Percentiles rank a stretch among this genome's conserved stretches.
These are phyloP conservation scores for Geranium incanum DNA, from an alignment of 441 rosid genomes.

Conservation along the genomic window DNA sequence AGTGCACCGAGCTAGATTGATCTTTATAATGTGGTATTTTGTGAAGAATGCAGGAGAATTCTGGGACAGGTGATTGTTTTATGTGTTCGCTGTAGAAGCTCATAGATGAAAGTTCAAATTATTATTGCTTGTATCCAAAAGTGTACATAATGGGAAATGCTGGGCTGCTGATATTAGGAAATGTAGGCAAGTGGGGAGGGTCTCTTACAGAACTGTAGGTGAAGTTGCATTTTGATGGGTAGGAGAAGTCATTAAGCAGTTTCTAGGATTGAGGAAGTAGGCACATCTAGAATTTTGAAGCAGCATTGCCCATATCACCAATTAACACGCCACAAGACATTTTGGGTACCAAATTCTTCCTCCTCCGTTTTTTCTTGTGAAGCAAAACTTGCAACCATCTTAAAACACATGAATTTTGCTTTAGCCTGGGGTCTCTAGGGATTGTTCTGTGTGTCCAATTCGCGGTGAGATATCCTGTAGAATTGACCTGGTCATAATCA, in stretches of 20 bases:
- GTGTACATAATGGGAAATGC: not conserved
- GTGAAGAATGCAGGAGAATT: not conserved
- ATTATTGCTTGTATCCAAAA: not conserved
- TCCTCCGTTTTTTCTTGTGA: not conserved
- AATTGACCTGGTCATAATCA: not conserved
- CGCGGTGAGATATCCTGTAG: not conserved
- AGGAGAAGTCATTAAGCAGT: not conserved
- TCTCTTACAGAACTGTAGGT: not conserved
- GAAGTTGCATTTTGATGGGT: not conserved
- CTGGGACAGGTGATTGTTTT: no score
- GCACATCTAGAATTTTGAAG: not conserved
- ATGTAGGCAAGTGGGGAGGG: not conserved
- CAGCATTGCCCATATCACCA: not conserved
- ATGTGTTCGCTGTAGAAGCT: not conserved
- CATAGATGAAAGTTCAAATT: not conserved
- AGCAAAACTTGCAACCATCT: not conserved
- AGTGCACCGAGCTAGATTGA: not conserved
- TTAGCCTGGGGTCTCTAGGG: not conserved
- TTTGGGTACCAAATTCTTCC: not conserved
- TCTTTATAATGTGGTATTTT: no score
- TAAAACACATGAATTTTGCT: not conserved
- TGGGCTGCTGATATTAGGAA: not conserved
- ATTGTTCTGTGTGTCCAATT: not conserved
- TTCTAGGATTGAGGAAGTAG: not conserved
- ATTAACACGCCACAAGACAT: not conserved